A percentile compares a stretch with the other conserved stretches of the same genome.
These are phyloP conservation scores for Cylindrotheca fusiformis DNA, from an alignment of 108 stramenopile genomes.

Conservation along the genomic window DNA sequence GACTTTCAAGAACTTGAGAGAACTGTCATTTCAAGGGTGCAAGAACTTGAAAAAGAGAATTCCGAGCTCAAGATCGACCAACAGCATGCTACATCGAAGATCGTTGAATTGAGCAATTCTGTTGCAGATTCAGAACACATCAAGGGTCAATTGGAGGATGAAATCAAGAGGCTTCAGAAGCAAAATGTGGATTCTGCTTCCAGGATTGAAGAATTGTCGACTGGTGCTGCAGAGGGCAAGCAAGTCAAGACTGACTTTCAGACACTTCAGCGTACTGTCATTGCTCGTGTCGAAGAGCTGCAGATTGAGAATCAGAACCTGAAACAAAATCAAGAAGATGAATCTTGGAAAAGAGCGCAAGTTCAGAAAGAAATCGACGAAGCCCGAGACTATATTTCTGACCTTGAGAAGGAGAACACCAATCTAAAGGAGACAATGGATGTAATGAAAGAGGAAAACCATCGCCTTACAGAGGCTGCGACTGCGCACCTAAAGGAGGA, in stretches of 20 bases:
- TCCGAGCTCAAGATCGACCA: constrained; percentile 13
- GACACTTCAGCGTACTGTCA: neutral
- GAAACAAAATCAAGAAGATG: neutral
- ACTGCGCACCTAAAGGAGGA: too few species aligned
- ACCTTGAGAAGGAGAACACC: too few species aligned
- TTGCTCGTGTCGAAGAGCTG: neutral
- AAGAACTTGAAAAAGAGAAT: constrained; percentile 18
- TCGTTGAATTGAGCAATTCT: neutral
- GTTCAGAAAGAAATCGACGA: too few species aligned
- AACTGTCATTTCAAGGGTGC: neutral
- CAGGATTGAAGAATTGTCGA: neutral
- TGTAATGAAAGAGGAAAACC: too few species aligned
- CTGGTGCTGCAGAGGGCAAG: neutral
- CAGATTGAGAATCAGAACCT: neutral
- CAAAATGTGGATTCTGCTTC: constrained; percentile 1
- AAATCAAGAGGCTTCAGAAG: constrained; percentile 8
- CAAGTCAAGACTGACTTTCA: neutral
- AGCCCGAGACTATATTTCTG: too few species aligned
- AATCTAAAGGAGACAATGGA: too few species aligned
- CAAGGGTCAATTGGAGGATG: constrained; percentile 3
- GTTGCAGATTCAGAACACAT: constrained; percentile 8
- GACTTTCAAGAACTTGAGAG: constrained; percentile 5
- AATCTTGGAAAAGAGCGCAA: too few species aligned
- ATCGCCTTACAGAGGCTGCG: too few species aligned
- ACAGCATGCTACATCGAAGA: constrained; percentile 2